phyloP scores from a whole-genome alignment of 352 stramenopile species.

The Phytophthora aleatoria region DNA sequence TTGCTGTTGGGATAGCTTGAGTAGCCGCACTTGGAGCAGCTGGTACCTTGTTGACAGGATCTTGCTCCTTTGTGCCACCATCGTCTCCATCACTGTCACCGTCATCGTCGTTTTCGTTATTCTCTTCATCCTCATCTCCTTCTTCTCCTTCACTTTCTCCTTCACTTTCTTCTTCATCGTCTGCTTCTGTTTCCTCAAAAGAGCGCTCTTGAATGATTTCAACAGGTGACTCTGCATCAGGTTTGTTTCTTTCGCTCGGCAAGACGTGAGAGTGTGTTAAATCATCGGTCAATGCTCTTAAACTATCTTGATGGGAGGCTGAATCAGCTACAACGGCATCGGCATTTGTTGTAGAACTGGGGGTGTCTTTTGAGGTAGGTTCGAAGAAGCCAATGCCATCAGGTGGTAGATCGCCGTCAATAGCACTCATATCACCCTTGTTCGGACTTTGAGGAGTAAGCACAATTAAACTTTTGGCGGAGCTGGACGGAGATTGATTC shows the following conservation, averaged over 20 bases:
- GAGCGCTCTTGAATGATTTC: not conserved
- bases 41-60: not conserved
- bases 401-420: not conserved
- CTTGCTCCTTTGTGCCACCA: not conserved
- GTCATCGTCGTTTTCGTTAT: not conserved
- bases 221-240: not conserved
- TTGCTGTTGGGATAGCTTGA: conserved; percentile 8
- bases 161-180: conserved; percentile 9
- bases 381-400: not conserved
- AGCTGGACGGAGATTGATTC: conserved; percentile 18
- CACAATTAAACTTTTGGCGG: conserved; percentile 19
- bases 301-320: not conserved
- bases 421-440: conserved; percentile 1
- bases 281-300: not conserved
- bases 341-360: not conserved
- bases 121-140: not conserved
- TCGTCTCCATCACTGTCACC: not conserved
- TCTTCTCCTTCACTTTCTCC: not conserved
- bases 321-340: not conserved
- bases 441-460: conserved; percentile 25
- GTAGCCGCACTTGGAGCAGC: conserved; percentile 8
- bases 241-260: not conserved
- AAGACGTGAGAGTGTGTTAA: not conserved
- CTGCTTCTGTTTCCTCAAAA: conserved; percentile 7
- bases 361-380: not conserved